phyloP scores from a whole-genome alignment of 768 basidiomycete species.

The Exidia glandulosa region DNA sequence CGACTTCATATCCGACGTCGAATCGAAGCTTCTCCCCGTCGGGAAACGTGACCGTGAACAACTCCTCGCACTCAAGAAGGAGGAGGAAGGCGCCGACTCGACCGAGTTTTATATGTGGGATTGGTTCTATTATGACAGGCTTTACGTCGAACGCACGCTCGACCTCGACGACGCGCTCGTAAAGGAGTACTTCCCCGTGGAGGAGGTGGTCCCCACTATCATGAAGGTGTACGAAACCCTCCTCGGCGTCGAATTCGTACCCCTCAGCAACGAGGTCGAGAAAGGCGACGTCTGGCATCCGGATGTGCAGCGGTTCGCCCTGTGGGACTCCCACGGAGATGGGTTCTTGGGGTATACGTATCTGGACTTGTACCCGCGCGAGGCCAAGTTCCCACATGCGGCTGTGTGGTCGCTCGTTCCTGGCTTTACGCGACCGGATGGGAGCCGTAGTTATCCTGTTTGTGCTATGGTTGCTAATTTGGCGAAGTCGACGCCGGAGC shows the following conservation, averaged over 20 bases:
- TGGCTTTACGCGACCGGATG: conserved; percentile 45
- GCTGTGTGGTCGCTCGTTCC: conserved; percentile 72
- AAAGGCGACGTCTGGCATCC: conserved; percentile 66
- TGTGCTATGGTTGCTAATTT: conserved; percentile 86
- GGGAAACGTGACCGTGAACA: conserved; percentile 53
- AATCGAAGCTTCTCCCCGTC: conserved; percentile 61
- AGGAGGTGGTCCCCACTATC: conserved; percentile 71
- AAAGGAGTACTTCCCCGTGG: conserved; percentile 85
- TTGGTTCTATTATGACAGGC: conserved; percentile 54
- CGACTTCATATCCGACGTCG: conserved; percentile 73
- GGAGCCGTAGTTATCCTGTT: conserved; percentile 59
- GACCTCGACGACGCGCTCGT: conserved; percentile 66
- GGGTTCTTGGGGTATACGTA: conserved; percentile 80
- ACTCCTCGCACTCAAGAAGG: conserved; percentile 63
- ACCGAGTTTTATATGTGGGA: conserved; percentile 77
- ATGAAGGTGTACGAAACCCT: conserved; percentile 75
- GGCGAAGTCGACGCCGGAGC: conserved; percentile 70
- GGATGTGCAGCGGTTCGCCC: conserved; percentile 48
- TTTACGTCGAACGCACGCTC: conserved; percentile 54
- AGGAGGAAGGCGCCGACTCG: conserved; percentile 48
- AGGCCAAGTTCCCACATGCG: conserved; percentile 74
- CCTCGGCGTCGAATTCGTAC: conserved; percentile 56
- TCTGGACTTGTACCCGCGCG: conserved; percentile 79
- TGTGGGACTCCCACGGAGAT: conserved; percentile 77
- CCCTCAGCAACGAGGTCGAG: conserved; percentile 27